phyloP scores from a whole-genome alignment of 805 yeast genomes.

The Yarrowia sp. region DNA sequence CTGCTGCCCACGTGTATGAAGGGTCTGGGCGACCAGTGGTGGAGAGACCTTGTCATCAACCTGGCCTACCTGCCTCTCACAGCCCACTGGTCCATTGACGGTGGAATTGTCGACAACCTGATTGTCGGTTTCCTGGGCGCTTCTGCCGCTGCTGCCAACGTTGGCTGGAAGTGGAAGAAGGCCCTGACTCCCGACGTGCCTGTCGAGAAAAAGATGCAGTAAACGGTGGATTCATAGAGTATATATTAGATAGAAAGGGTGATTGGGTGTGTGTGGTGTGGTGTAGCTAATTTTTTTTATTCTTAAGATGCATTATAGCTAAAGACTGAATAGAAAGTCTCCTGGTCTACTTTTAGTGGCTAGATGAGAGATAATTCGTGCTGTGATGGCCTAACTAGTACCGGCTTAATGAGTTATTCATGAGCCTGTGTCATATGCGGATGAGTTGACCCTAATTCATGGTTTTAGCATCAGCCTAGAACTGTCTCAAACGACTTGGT shows the following conservation, averaged over 20 bases:
- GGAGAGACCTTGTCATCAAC: constrained; percentile 47
- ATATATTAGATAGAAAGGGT: background rate
- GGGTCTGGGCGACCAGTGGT: constrained; percentile 39
- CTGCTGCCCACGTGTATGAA: constrained; percentile 8
- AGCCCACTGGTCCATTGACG: constrained; percentile 53
- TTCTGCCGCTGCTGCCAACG: constrained; percentile 47
- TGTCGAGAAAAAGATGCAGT: constrained; percentile 30
- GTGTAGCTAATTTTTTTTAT: too few species aligned
- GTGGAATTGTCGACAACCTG: constrained; percentile 49
- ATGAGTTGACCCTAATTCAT: too few species aligned
- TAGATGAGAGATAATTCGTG: too few species aligned
- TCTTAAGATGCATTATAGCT: too few species aligned
- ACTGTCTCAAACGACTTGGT: too few species aligned
- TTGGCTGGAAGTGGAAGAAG: constrained; percentile 42
- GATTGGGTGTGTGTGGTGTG: too few species aligned
- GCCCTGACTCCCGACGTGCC: constrained; percentile 28
- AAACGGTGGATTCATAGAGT: background rate
- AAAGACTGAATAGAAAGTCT: too few species aligned
- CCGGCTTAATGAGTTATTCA: too few species aligned
- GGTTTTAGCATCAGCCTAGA: too few species aligned
- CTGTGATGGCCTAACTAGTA: too few species aligned
- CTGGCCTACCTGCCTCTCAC: constrained; percentile 54
- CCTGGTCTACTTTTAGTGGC: too few species aligned
- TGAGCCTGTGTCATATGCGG: too few species aligned
- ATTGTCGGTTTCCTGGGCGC: constrained; percentile 53